These are phyloP conservation scores for Botryotinia globosa DNA, from an alignment of 2,329 filamentous ascomycete genomes.

Conservation along the genomic window DNA sequence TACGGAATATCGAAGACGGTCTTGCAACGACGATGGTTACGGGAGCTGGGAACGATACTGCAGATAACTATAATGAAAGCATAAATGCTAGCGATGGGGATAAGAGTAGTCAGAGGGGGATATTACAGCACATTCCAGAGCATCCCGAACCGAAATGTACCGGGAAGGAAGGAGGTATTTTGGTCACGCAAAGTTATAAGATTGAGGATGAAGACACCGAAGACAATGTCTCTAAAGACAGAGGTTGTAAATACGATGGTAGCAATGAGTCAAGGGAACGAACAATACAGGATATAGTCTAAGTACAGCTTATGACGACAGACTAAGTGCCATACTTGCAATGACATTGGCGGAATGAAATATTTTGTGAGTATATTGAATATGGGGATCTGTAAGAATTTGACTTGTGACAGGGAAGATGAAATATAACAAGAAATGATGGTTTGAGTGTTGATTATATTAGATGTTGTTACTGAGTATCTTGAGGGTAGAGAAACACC, in stretches of 20 bases:
- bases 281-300: neutral
- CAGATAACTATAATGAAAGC: neutral
- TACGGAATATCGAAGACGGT: constrained; percentile 3
- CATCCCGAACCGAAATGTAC: no score
- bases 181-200: constrained; percentile 2
- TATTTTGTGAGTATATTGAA: neutral
- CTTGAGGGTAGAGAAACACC: neutral
- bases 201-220: neutral
- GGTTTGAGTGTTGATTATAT: neutral
- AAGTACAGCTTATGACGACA: neutral
- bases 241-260: neutral
- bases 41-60: neutral
- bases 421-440: neutral
- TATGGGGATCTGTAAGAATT: neutral
- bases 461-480: neutral
- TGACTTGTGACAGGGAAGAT: neutral
- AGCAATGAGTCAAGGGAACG: neutral
- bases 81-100: neutral
- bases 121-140: neutral
- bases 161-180: neutral
- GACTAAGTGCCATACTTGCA: neutral
- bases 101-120: constrained; percentile 10
- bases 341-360: neutral
- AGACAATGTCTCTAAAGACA: neutral
- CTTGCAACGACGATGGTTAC: constrained; percentile 1